Evolutionary conservation across 352 stramenopile species (phyloP), one percentile per base, ranked within the genome.

Genomic region (Globisporangium cederbergense): DNA sequence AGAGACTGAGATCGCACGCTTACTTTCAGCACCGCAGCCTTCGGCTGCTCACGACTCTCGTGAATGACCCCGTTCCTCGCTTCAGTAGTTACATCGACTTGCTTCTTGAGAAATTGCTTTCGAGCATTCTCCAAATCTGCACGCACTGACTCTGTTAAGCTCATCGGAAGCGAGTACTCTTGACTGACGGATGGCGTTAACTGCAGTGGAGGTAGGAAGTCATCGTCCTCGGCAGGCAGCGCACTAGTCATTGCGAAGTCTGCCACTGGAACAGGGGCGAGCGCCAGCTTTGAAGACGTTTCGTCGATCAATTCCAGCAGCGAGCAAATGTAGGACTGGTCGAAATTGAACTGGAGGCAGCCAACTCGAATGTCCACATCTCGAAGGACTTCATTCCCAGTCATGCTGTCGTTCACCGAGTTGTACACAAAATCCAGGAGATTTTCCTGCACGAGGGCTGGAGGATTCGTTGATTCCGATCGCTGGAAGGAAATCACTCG

Each of bases 271-370:
- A 40, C 55, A 52, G 74, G 62, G 47, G 73, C 64, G 16, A 75
- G 13, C 8, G 74, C 64, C 47, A 87, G 70, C 53, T 87, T 86
- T 1, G 75, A 78, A 47, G 71, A 75, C 50, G 85, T 85, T 63
- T 93, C 75, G 66, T 91, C 82, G 58, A 92, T 79, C 8, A 95
- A 43, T 54, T 92, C 79, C 2, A 95, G 28, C 58, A 95, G 64
- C 54, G 83, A 91, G 52, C 82, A 90, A 8, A 95, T 71, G 45
- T 94, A 94, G 20, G 84, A 83, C 60, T 96, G 88, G 47, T 96
- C 86, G 66, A 95, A 93, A 47, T 91, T 83, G 20, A 96, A 68
- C 53, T 96, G 88, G 18, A 96, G 71, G 4, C 81, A 84, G 14
- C 88, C 88, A 53, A 94, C 70, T 46, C 81, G 76, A 36, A 94